Percentiles rank a stretch among this genome's conserved stretches.
phyloP scores from a whole-genome alignment of 83 land plant species.

The Picea abies region DNA sequence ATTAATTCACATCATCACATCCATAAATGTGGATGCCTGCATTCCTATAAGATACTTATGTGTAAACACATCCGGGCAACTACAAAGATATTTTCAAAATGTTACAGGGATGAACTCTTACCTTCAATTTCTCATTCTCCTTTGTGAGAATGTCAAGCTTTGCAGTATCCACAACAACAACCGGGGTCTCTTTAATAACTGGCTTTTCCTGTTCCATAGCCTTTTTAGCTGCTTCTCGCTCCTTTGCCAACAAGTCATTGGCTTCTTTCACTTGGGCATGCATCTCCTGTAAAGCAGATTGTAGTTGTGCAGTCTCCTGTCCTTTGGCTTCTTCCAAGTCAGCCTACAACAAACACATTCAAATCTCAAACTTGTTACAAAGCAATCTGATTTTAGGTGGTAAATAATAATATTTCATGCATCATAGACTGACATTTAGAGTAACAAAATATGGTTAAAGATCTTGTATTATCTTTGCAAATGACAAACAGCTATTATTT shows the following conservation, averaged over 20 bases:
- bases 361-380: neutral
- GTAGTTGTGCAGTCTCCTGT: constrained; percentile 78
- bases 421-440: neutral
- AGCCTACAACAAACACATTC: constrained; percentile 45
- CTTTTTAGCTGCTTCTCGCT: constrained; percentile 64
- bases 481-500: too few species aligned
- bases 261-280: constrained; percentile 64
- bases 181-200: constrained; percentile 58
- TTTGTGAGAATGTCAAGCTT: constrained; percentile 56
- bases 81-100: neutral
- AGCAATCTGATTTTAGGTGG: neutral
- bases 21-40: neutral
- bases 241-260: constrained; percentile 65
- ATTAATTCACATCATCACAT: neutral
- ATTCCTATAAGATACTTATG: neutral
- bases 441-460: neutral
- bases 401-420: neutral
- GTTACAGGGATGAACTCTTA: constrained; percentile 11
- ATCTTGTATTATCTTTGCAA: too few species aligned
- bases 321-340: constrained; percentile 91
- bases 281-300: constrained; percentile 73
- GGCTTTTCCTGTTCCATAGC: constrained; percentile 86
- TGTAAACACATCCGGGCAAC: neutral
- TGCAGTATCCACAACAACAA: constrained; percentile 68
- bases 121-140: constrained; percentile 96